These are phyloP conservation scores for Chimonanthus praecox DNA, from an alignment of 164 flowering plant species.

Conservation along the genomic window DNA sequence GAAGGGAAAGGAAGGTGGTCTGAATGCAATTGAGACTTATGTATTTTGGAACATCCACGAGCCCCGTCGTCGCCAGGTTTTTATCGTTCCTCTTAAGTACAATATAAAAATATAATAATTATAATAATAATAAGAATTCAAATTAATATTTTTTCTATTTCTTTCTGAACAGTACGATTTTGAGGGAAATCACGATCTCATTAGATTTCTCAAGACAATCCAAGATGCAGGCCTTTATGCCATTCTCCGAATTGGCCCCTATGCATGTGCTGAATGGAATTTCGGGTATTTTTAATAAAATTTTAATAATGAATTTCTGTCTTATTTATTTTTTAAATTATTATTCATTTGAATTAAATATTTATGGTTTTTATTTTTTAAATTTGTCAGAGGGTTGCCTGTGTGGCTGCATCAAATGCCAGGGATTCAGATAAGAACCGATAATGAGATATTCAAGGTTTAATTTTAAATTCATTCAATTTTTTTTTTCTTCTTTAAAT, in stretches of 20 bases:
- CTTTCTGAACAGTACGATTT: conserved; percentile 37
- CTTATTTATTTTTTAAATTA: no score
- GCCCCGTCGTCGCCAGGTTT: conserved; percentile 15
- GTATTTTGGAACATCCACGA: conserved; percentile 17
- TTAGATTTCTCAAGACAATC: conserved; percentile 53
- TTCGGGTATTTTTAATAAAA: conserved; percentile 42
- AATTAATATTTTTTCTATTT: no score
- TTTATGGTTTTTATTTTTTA: neutral
- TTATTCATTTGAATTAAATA: neutral
- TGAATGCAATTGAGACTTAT: conserved; percentile 15
- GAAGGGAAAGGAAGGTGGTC: conserved; percentile 17
- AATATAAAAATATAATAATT: no score
- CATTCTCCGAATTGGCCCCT: conserved; percentile 67
- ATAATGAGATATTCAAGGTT: conserved; percentile 37
- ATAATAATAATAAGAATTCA: no score
- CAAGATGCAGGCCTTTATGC: conserved; percentile 54
- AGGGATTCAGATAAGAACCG: conserved; percentile 34
- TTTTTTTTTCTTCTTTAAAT: neutral
- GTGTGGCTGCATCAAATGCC: conserved; percentile 48
- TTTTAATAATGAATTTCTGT: neutral
- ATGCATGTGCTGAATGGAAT: conserved; percentile 80
- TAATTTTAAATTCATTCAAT: neutral
- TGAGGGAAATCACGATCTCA: conserved; percentile 40
- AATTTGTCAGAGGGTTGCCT: conserved; percentile 13
- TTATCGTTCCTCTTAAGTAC: neutral